Evolutionary conservation across 2,329 filamentous ascomycete species (phyloP), one percentile per base, ranked within the genome.

Genomic region (Dothistroma septosporum): DNA sequence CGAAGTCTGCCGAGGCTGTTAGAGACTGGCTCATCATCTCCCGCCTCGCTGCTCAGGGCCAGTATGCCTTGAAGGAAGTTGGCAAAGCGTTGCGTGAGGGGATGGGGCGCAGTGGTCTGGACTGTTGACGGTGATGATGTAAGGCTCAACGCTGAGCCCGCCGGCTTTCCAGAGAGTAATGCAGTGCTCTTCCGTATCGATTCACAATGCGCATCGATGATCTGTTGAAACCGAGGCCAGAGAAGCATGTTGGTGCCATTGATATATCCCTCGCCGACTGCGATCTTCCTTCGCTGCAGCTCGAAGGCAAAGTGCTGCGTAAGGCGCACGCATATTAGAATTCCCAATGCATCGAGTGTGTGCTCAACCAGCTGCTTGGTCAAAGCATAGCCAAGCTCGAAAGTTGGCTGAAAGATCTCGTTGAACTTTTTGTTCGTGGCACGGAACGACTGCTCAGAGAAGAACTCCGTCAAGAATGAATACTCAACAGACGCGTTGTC

Each of bases 401-500:
- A 92, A 0, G 92, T 92, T 0, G 92, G 89, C 62, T 93, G 89
- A 71, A 97, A 97, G 57, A 97, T 91, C 68, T 92, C 89, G 63
- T 85, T 82, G 72, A 97, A 96, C 68, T 90, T 91, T 53, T 88
- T 87, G 22, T 90, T 91, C 53, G 97, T 89, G 58, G 87, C 82
- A 16, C 91, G 82, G 69, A 89, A 90, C 9, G 87, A 88, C 33
- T 91, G 80, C 0, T 91, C 87, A 8, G 88, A 85, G 78, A 99
- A 97, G 78, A 97, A 96, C 16, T 90, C 84, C 0, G 90, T 90
- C 59, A 97, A 82, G 73, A 99, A 97, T 2, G 90, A 92, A 76
- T 97, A 99, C 75, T 99, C 95, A 35, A 92, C 90, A 1, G 90
- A 92, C 0, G 92, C 89, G 69, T 99, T 99, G 76, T 99, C 94